Evolutionary conservation across 1,139 yeast species (phyloP), one percentile per base, ranked within the genome.

Genomic region (Candida pseudoviswanathii): DNA sequence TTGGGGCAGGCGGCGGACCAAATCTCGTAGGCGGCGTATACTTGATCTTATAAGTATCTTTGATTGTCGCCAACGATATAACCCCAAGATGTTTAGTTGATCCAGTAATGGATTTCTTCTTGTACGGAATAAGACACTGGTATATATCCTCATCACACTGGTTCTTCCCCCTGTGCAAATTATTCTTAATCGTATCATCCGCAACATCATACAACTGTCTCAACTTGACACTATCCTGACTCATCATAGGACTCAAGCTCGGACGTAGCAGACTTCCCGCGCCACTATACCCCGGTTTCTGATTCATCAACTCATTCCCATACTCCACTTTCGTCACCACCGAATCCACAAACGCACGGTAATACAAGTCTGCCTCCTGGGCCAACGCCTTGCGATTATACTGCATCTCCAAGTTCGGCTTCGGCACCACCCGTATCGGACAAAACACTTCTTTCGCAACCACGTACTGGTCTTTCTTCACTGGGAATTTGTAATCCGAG

Each of bases 351-450:
- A 76, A 72, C 21, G 79, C 80, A 38, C 63, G 60, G 54, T 68
- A 75, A 53, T 65, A 73, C n/a, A 65, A 51, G 43, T 54, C 56
- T 4, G 64, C 54, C 48, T 68, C 72, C 3, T 60, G 60, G 7
- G 54, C 46, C 24, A 67, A 58, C 38, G 53, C 55, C 6, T 52
- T 45, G 8, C 58, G 48, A 44, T 65, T 58, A 49, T 63, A 62
- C 37, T 58, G 56, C 44, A 52, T 51, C 38, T 66, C 69, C 3
- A 62, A 62, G 44, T 64, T 58, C 24, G 64, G 58, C 4, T 57
- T 51, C 1, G 80, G 81, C 3, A 74, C 58, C 16, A 76, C 68
- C 44, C 81, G 57, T 22, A 75, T 63, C 3, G 75, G 73, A 41
- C 65, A 57, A 5, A 61, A 59, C 3, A 65, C 63, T 45, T 72